These are phyloP conservation scores for Neoboletus subvelutipes DNA, from an alignment of 768 basidiomycete species.

Conservation along the genomic window DNA sequence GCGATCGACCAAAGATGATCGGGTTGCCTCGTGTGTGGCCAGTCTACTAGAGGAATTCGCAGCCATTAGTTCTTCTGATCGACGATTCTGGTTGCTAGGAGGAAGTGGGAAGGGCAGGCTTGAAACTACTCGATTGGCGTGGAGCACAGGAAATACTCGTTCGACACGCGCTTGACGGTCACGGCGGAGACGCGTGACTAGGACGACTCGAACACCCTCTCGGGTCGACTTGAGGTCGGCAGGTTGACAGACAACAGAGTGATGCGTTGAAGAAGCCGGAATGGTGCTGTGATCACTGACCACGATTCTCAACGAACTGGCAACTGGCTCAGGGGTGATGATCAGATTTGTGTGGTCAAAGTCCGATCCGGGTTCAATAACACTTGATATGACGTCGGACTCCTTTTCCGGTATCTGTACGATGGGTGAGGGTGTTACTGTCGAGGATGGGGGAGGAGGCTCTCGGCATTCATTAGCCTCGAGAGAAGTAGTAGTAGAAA, in stretches of 20 bases:
- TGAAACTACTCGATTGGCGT: conserved; percentile 53
- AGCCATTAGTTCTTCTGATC: conserved; percentile 49
- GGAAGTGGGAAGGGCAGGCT: conserved; percentile 29
- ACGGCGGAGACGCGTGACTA: conserved; percentile 57
- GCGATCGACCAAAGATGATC: conserved; percentile 51
- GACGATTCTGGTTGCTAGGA: conserved; percentile 39
- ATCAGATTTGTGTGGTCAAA: conserved; percentile 11
- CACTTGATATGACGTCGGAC: conserved; percentile 11
- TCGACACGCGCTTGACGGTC: conserved; percentile 64
- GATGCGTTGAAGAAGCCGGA: conserved; percentile 8
- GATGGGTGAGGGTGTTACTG: conserved; percentile 12
- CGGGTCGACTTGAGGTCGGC: conserved; percentile 39
- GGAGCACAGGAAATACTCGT: conserved; percentile 60
- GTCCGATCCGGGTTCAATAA: conserved; percentile 6
- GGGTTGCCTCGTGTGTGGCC: conserved; percentile 39
- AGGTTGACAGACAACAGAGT: conserved; percentile 13
- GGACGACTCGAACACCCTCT: conserved; percentile 63
- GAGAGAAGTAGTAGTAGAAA: conserved; percentile 7
- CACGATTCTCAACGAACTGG: conserved; percentile 26
- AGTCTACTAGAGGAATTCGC: conserved; percentile 37
- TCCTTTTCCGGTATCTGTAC: conserved; percentile 17
- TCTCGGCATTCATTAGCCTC: conserved; percentile 5
- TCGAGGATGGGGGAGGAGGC: conserved; percentile 11
- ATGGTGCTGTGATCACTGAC: conserved; percentile 29
- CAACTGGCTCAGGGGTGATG: conserved; percentile 7